phyloP scores from a whole-genome alignment of 2,329 filamentous ascomycete species.

The Xylariaceae sp. region DNA sequence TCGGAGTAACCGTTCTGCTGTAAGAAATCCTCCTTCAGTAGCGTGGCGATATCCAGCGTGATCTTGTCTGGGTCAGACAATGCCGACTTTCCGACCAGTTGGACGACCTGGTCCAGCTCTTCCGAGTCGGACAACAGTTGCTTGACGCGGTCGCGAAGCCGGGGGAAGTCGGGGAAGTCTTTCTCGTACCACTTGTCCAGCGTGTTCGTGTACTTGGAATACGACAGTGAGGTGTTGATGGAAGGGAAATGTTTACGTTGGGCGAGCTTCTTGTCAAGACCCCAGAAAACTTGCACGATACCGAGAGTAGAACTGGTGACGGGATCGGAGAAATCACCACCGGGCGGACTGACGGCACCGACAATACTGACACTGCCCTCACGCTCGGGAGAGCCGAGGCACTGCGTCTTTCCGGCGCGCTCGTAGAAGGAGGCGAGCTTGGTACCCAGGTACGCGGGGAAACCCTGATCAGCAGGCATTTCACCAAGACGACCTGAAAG shows the following conservation, averaged over 20 bases:
- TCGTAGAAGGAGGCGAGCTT: constrained; percentile 99
- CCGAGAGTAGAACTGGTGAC: constrained; percentile 89
- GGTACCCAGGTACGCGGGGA: constrained; percentile 93
- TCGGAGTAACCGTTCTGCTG: constrained; percentile 99
- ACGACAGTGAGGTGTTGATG: constrained; percentile 91
- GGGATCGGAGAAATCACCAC: constrained; percentile 98
- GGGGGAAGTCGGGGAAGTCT: constrained; percentile 89
- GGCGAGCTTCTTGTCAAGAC: constrained; percentile 98
- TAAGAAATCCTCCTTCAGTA: constrained; percentile 97
- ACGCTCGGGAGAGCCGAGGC: constrained; percentile 85
- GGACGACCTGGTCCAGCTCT: constrained; percentile 96
- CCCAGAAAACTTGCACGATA: constrained; percentile 99
- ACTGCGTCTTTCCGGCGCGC: constrained; percentile 82
- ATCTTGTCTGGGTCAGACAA: constrained; percentile 98
- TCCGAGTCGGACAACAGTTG: constrained; percentile 93
- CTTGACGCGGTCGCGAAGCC: constrained; percentile 87
- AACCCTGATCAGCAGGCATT: constrained; percentile 99
- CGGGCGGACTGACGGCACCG: constrained; percentile 92
- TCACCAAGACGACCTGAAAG: constrained; percentile 97
- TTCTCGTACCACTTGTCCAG: constrained; percentile 95
- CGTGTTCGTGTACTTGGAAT: constrained; percentile 90
- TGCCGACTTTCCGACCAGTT: constrained; percentile 96
- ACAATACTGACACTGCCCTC: constrained; percentile 95
- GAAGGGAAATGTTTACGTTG: constrained; percentile 99
- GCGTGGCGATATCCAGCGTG: constrained; percentile 82